Base-by-base conservation (phyloP, 805 yeast genomes). In the Maudiozyma turicensis region DNA sequence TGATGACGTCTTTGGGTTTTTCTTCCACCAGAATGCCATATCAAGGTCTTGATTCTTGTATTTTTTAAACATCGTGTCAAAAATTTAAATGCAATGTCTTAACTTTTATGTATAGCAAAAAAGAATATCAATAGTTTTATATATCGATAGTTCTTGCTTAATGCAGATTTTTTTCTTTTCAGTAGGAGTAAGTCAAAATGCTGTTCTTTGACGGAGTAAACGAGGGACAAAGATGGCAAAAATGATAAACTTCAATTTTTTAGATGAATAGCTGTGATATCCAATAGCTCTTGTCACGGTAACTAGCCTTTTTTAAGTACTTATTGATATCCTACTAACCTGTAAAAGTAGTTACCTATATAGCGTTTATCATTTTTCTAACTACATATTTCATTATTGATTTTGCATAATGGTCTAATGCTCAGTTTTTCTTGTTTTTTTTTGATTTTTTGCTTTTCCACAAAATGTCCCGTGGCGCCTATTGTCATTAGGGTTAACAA, bases 1-100 rank as follows among this genome's bases (percentile, higher is more conserved):
- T 15, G 78, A 77, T 2, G 96, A 95, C 0, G 96, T 82, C 65
- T 88, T 89, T 8, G 95, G 96, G 61, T 82, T 86, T 60, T 96
- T 76, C 55, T 88, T 86, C 75, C 93, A 91, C 58, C 93, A 72
- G 60, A 91, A 91, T 10, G 96, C 85, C 96, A 90, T 88, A 47
- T 57, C 65, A 43, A 61, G 44, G 42, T 60, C 65, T 44, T 61
- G 64, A 41, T 57, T 60, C 50, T 58, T 59, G 51, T 60, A 59
- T 45, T 61, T 60, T 52, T 60, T 61, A 43, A 60, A 60, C 64
- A 60, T 61, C 39, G 8, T 40, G 8, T 6, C 28, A 15, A 26
- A 30, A 2, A 11, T 35, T 13, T 35, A 11, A 13, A 39, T 33
- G 8, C 37, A 13, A 32, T 29, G 7, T n/a, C 10, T 30, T 10